Conservation (phyloP, 2,329 filamentous ascomycete genomes). For the Dothistroma pini region DNA sequence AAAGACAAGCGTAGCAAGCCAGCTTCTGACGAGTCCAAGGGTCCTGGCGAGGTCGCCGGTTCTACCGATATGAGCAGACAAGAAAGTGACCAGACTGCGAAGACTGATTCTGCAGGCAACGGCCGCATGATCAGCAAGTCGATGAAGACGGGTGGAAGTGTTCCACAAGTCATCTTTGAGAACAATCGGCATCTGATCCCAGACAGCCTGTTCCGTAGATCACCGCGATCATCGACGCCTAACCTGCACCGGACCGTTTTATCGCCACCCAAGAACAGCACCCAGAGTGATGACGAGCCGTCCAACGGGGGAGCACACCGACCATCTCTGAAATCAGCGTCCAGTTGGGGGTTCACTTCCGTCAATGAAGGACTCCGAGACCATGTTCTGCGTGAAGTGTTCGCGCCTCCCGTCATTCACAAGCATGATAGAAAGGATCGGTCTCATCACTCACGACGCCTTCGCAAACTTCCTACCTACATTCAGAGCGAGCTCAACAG, state of each 20-base stretch:
- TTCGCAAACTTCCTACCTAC: conserved; percentile 31
- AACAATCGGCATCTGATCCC: conserved; percentile 94
- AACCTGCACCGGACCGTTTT: conserved; percentile 29
- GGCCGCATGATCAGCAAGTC: conserved; percentile 67
- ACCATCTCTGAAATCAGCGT: conserved; percentile 47
- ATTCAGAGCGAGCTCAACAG: conserved; percentile 28
- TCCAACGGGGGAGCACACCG: conserved; percentile 22
- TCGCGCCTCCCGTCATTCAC: conserved; percentile 72
- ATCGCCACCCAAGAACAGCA: conserved; percentile 22
- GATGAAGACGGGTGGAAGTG: conserved; percentile 63
- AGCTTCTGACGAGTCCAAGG: conserved; percentile 33
- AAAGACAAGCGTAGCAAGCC: conserved; percentile 60
- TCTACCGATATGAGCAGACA: conserved; percentile 26
- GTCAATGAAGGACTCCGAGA: conserved; percentile 85
- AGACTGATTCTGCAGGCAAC: conserved; percentile 3
- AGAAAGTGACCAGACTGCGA: conserved; percentile 17
- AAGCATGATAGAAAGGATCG: conserved; percentile 70
- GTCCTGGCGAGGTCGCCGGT: conserved; percentile 22
- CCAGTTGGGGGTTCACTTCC: conserved; percentile 82
- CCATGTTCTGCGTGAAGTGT: conserved; percentile 89
- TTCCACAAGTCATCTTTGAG: conserved; percentile 88
- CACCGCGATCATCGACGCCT: conserved; percentile 41
- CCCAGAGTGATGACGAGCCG: conserved; percentile 21
- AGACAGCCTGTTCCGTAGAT: conserved; percentile 66
- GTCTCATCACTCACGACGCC: conserved; percentile 62